These are phyloP conservation scores for Cardiospermum halicacabum DNA, from an alignment of 345 rosid species.

Conservation along the genomic window DNA sequence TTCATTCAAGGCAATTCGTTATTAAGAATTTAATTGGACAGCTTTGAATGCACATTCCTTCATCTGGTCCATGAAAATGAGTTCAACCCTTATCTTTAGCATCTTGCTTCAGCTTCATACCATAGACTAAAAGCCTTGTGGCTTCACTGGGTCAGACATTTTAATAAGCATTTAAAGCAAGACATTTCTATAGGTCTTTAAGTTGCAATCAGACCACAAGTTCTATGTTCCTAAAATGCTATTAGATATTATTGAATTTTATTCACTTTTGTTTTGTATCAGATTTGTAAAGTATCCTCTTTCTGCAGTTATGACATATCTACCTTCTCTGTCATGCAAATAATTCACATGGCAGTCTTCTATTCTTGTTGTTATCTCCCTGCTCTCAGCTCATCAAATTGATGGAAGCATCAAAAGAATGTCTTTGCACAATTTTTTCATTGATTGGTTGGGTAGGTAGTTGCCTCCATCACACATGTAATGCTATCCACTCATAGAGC, in stretches of 20 bases:
- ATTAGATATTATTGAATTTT: neutral
- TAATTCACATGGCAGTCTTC: constrained; percentile 21
- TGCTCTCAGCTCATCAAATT: constrained; percentile 2
- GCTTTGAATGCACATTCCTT: constrained; percentile 10
- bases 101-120: too few species aligned
- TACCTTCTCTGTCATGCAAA: constrained; percentile 10
- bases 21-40: neutral
- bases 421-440: constrained; percentile 8
- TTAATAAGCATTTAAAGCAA: neutral
- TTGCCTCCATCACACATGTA: constrained; percentile 1
- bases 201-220: constrained; percentile 11
- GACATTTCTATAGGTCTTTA: neutral
- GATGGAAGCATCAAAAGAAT: neutral
- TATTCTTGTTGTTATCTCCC: neutral
- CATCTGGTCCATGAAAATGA: constrained; percentile 19
- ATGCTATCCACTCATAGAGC: neutral
- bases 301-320: constrained; percentile 25
- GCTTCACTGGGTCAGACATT: constrained; percentile 2
- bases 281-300: neutral
- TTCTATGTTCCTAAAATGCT: constrained; percentile 4
- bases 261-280: neutral
- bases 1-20: neutral
- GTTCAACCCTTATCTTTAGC: neutral
- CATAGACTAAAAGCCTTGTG: neutral
- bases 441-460: constrained; percentile 3